Conservation (phyloP, 345 rosid species). For the Populus ilicifolia region DNA sequence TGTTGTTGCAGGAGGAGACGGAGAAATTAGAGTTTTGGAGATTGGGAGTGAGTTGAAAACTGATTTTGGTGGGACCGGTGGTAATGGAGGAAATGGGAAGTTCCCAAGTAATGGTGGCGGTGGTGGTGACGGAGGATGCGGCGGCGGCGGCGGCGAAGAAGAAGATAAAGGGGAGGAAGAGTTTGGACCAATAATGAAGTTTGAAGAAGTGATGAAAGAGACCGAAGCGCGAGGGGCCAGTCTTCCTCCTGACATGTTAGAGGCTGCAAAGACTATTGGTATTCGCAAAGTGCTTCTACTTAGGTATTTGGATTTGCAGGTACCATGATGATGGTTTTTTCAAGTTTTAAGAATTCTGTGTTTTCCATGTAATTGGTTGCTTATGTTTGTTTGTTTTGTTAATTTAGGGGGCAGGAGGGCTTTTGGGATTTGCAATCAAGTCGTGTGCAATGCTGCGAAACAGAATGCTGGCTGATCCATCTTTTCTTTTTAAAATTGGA, state of each 20-base stretch:
- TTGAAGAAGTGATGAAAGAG: conserved; percentile 22
- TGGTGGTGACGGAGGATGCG: neutral
- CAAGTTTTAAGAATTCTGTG: conserved; percentile 4
- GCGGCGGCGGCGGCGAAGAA: neutral
- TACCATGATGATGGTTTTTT: neutral
- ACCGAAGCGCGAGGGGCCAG: conserved; percentile 15
- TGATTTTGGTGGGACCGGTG: neutral
- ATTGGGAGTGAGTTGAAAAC: neutral
- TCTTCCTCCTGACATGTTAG: conserved; percentile 78
- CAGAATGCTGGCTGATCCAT: conserved; percentile 92
- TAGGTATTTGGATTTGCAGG: conserved; percentile 80
- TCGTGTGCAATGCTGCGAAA: conserved; percentile 74
- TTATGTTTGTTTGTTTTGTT: neutral
- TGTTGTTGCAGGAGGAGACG: too few relatives aligned
- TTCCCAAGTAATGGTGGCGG: neutral
- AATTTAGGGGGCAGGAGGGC: conserved; percentile 59
- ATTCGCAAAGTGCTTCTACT: conserved; percentile 61
- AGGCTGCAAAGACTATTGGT: conserved; percentile 71
- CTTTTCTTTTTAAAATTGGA: conserved; percentile 91
- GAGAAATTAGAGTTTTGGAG: neutral
- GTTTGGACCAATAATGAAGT: conserved; percentile 23
- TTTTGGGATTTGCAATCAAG: conserved; percentile 59
- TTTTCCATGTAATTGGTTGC: neutral
- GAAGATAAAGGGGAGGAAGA: conserved; percentile 17
- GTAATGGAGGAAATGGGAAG: neutral